Conservation (phyloP, 345 rosid species). For the Arabidopsis suecica region DNA sequence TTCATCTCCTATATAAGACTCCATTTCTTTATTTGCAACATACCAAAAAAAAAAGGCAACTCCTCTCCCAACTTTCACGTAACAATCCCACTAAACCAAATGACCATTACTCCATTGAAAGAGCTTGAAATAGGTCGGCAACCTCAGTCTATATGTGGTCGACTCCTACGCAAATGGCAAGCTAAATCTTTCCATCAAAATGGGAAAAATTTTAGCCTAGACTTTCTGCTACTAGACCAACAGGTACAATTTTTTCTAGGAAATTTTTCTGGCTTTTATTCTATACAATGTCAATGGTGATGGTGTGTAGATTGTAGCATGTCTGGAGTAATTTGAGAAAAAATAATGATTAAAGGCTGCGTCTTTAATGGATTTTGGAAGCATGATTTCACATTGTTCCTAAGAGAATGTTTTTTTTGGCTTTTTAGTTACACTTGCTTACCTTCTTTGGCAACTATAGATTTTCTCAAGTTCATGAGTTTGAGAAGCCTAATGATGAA, state of each 20-base stretch:
- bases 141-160: no score
- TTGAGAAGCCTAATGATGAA: slow-evolving; percentile 82
- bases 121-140: no score
- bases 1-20: no score
- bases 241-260: slow-evolving; percentile 72
- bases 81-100: no score
- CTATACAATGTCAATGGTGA: slow-evolving; percentile 11
- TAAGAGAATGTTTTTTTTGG: background rate
- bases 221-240: no score
- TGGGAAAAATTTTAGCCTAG: no score
- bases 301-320: slow-evolving; percentile 4
- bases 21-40: no score
- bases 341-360: background rate
- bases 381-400: slow-evolving; percentile 11
- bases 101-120: no score
- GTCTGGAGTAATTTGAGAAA: background rate
- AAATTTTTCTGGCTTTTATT: background rate
- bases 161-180: no score
- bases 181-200: no score
- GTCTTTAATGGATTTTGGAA: slow-evolving; percentile 23
- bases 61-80: no score
- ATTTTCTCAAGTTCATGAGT: slow-evolving; percentile 68
- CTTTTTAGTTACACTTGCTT: background rate
- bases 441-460: slow-evolving; percentile 40
- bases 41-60: no score